A percentile compares a stretch with the other conserved stretches of the same genome.
Conservation (phyloP, 2,329 filamentous ascomycete species). For the Cryoendolithus antarcticus region DNA sequence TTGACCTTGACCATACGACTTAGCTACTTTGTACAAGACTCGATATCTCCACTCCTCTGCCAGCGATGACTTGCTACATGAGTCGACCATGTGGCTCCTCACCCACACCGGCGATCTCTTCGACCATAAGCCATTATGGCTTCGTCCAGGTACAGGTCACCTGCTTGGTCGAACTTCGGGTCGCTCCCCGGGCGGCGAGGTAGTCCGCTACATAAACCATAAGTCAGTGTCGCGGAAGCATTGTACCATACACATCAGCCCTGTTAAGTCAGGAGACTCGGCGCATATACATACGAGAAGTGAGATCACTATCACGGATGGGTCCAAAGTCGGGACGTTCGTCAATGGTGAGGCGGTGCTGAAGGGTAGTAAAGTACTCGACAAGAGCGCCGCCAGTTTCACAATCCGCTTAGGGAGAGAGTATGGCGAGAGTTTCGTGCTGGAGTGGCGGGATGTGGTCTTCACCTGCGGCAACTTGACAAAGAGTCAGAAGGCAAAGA, state of each 20-base stretch:
- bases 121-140: conserved; percentile 50
- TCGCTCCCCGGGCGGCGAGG: conserved; percentile 28
- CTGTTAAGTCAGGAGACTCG: conserved; percentile 53
- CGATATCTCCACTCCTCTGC: no score
- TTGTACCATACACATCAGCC: conserved; percentile 60
- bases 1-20: no score
- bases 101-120: conserved; percentile 45
- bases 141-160: conserved; percentile 73
- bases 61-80: no score
- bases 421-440: conserved; percentile 41
- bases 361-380: conserved; percentile 48
- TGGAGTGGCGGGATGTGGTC: conserved; percentile 65
- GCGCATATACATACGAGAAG: conserved; percentile 48
- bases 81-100: conserved; percentile 37
- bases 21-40: no score
- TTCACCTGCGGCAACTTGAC: conserved; percentile 67
- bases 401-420: conserved; percentile 52
- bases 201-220: conserved; percentile 56
- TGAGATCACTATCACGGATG: conserved; percentile 60
- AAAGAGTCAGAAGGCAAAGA: conserved; percentile 34
- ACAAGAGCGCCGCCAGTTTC: conserved; percentile 40
- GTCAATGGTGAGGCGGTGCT: conserved; percentile 59
- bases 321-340: conserved; percentile 73
- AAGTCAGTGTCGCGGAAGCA: conserved; percentile 84
- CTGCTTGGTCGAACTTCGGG: conserved; percentile 71